These are phyloP conservation scores for Penicillium cataractarum DNA, from an alignment of 495 filamentous ascomycete genomes.

Conservation along the genomic window DNA sequence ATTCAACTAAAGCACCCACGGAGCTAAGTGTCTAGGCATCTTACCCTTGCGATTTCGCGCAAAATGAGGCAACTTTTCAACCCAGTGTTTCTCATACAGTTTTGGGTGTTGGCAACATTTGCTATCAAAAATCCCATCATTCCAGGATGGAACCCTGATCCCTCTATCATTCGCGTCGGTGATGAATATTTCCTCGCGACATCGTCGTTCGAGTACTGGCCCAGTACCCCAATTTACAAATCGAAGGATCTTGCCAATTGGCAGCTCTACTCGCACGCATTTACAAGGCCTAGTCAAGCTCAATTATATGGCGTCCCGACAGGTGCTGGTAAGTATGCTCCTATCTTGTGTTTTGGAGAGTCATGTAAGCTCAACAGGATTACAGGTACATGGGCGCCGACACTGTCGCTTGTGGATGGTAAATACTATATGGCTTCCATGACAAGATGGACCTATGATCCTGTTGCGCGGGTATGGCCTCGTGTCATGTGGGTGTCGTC, in stretches of 20 bases:
- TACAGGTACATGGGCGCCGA: neutral
- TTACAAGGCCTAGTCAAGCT: neutral
- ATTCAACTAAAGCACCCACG: neutral
- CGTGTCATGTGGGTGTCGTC: neutral
- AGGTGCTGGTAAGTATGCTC: neutral
- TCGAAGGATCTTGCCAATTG: neutral
- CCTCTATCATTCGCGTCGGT: neutral
- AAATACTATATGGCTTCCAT: neutral
- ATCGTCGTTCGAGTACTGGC: slow-evolving; percentile 2
- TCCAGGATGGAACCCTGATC: neutral
- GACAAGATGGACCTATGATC: slow-evolving; percentile 1
- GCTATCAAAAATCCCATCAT: neutral
- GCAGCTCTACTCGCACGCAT: neutral
- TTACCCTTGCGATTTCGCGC: neutral
- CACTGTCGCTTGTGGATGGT: neutral
- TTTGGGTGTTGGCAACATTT: neutral
- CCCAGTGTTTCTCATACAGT: neutral
- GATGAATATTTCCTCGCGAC: neutral
- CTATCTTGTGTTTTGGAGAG: neutral
- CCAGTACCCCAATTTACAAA: neutral
- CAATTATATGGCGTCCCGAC: neutral
- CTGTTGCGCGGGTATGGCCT: neutral
- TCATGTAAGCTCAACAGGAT: neutral
- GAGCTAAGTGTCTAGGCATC: neutral
- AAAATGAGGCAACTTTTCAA: neutral